phyloP scores from a whole-genome alignment of 1,284 basidiomycete species.

The Ganoderma lucidum region DNA sequence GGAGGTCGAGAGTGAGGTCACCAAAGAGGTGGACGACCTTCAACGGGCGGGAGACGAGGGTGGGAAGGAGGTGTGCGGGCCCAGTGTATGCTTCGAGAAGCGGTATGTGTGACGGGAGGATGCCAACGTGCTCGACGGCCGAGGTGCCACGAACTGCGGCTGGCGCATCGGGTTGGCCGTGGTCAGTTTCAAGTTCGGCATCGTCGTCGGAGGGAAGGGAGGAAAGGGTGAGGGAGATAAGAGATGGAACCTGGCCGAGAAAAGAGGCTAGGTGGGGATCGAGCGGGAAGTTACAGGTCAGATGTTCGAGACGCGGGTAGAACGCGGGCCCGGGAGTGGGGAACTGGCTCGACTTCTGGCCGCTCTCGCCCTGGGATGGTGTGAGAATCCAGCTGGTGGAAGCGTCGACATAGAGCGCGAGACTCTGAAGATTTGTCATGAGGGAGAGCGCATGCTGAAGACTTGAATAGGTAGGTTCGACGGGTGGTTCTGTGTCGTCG shows the following conservation, averaged over 20 bases:
- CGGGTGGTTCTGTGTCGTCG: slow-evolving; percentile 48
- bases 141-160: slow-evolving; percentile 14
- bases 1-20: slow-evolving; percentile 61
- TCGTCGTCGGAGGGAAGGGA: slow-evolving; percentile 27
- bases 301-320: slow-evolving; percentile 58
- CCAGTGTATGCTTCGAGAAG: slow-evolving; percentile 65
- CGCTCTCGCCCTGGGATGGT: slow-evolving; percentile 31
- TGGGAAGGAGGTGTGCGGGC: slow-evolving; percentile 59
- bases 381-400: slow-evolving; percentile 61
- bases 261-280: slow-evolving; percentile 64
- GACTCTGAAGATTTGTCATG: slow-evolving; percentile 65
- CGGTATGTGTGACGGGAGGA: slow-evolving; percentile 50
- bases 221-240: slow-evolving; percentile 35
- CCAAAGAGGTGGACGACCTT: slow-evolving; percentile 66
- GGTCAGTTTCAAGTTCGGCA: slow-evolving; percentile 26
- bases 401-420: slow-evolving; percentile 63
- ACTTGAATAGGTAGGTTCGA: slow-evolving; percentile 54
- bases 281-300: slow-evolving; percentile 65
- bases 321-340: slow-evolving; percentile 26
- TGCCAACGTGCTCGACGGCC: slow-evolving; percentile 35
- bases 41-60: slow-evolving; percentile 72
- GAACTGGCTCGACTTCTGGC: slow-evolving; percentile 25
- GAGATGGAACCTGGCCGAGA: slow-evolving; percentile 45
- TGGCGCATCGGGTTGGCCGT: slow-evolving; percentile 19
- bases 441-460: slow-evolving; percentile 60